Percentiles rank a stretch among this genome's conserved stretches.
phyloP scores from a whole-genome alignment of 2,329 filamentous ascomycete species.

The Nothopassalora personata region DNA sequence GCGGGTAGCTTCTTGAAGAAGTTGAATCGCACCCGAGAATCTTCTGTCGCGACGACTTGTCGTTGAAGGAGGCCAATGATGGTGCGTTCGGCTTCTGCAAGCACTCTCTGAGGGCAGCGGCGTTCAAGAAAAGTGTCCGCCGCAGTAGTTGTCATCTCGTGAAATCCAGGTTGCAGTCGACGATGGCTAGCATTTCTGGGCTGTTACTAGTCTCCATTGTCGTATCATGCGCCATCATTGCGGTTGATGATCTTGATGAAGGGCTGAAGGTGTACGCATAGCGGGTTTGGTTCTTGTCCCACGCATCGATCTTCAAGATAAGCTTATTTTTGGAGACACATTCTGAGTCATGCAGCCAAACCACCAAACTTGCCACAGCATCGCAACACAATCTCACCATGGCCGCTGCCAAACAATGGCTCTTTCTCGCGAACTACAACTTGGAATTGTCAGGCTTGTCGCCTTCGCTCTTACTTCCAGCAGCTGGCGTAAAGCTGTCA shows the following conservation, averaged over 20 bases:
- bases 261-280: no score
- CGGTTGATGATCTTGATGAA: no score
- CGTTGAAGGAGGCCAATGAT: not conserved
- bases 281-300: no score
- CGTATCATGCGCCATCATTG: not conserved
- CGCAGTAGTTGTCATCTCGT: not conserved
- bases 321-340: no score
- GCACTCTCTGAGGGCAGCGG: not conserved
- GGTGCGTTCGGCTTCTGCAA: not conserved
- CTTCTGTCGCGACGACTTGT: not conserved
- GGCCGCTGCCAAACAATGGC: not conserved
- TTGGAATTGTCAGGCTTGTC: conserved; percentile 3
- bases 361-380: not conserved
- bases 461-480: conserved; percentile 3
- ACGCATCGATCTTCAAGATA: no score
- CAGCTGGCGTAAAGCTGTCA: conserved; percentile 5
- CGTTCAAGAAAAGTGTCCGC: not conserved
- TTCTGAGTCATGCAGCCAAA: not conserved
- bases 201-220: not conserved
- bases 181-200: not conserved
- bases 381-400: not conserved
- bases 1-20: not conserved
- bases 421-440: not conserved
- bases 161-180: not conserved
- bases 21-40: not conserved